Base-by-base conservation (phyloP, 331 rosid species). In the Saraca asoca region DNA sequence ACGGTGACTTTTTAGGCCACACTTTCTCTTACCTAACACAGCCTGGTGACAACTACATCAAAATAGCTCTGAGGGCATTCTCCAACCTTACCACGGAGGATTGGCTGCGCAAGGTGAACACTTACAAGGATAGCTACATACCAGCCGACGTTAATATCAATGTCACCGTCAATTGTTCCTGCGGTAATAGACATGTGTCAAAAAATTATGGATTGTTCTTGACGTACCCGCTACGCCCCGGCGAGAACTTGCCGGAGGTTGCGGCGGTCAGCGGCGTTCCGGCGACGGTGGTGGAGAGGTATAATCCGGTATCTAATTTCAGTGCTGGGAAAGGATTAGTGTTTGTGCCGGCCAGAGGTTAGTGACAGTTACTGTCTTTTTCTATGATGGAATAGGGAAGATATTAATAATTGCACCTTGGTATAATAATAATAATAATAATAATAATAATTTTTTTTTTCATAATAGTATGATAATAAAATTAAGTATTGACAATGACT, bases 321-420 rank as follows among this genome's bases (percentile, higher is more conserved):
- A 54, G 42, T 8, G 65, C 69, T 3, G 85, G 71, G 9, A 20
- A 13, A 64, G 78, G 72, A 6, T 19, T 73, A 0, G 67, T 80
- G 4, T 73, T 73, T 71, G 49, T 83, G 80, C 88, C 88, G 79
- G 85, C 88, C 4, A 73, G 24, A 83, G 88, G 88, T 83, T 1
- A 45, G 68, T 15, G 17, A 42, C 6, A 1, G 31, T 24, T 24
- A 24, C 31, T 48, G 5, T 0, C 6, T 34, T 19, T n/a, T 50
- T 17, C 12, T 13, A 0, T 38, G 33, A 5, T 18, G 43, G 2
- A 39, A 39, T 39, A 1, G 7, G 43, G 0, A 8, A 1, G 43
- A 39, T 8, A 37, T 37, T 37, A 39, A 39, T 10, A 39, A 39
- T 39, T 39, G 31, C 1, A 24, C 3, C 2, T 24, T 24, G 31